phyloP scores from a whole-genome alignment of 768 basidiomycete species.

The Tricholoma matsutake region DNA sequence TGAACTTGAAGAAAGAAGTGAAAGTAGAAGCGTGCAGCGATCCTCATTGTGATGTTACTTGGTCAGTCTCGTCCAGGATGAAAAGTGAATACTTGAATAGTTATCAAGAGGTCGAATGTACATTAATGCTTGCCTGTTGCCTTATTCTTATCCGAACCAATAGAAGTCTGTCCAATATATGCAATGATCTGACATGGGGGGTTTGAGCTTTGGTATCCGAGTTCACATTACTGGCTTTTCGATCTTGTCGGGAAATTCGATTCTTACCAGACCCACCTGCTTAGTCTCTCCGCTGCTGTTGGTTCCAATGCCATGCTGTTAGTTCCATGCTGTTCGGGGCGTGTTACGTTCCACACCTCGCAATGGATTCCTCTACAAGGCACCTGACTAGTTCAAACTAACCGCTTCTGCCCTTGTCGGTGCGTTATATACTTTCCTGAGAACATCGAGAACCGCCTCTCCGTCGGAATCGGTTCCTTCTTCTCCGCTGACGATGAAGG shows the following conservation, averaged over 20 bases:
- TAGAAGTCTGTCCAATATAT: too few species aligned
- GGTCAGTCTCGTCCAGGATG: not conserved
- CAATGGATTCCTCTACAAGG: not conserved
- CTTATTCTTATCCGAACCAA: not conserved
- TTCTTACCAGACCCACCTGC: not conserved
- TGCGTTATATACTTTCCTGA: not conserved
- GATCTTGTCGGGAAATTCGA: not conserved
- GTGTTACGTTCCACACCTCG: not conserved
- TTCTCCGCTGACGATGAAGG: not conserved
- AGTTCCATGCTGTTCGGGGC: too few species aligned
- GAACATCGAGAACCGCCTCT: not conserved
- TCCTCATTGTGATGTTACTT: not conserved
- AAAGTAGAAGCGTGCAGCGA: not conserved
- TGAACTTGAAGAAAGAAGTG: not conserved
- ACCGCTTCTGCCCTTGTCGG: not conserved
- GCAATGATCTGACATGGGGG: not conserved
- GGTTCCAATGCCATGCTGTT: too few species aligned
- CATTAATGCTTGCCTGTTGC: not conserved
- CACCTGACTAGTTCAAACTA: too few species aligned
- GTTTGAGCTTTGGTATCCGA: not conserved
- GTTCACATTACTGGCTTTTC: not conserved
- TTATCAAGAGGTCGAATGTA: not conserved
- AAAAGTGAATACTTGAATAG: not conserved
- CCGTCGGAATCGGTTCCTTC: not conserved
- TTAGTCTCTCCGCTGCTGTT: not conserved